These are phyloP conservation scores for Penicillium maclennaniae DNA, from an alignment of 495 filamentous ascomycete genomes.

Conservation along the genomic window DNA sequence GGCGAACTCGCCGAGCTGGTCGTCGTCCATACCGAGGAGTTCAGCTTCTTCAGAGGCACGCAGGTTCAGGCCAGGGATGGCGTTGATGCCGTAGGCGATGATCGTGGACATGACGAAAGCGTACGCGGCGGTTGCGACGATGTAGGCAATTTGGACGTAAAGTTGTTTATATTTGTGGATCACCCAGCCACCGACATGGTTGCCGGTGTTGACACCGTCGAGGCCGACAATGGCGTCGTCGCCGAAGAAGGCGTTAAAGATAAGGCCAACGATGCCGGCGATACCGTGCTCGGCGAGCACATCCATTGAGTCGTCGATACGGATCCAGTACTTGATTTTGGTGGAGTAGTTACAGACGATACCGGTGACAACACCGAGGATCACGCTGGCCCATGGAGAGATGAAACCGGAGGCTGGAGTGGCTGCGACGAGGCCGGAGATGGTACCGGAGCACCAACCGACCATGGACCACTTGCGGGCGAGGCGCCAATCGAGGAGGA, in stretches of 20 bases:
- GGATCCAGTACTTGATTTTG: conserved; percentile 94
- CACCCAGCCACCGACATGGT: conserved; percentile 72
- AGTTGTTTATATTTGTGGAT: conserved; percentile 86
- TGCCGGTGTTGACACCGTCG: conserved; percentile 83
- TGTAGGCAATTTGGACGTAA: conserved; percentile 89
- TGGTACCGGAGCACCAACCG: conserved; percentile 94
- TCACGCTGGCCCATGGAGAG: conserved; percentile 82
- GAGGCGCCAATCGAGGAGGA: conserved; percentile 87
- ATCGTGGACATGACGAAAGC: conserved; percentile 79
- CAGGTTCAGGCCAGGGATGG: conserved; percentile 84
- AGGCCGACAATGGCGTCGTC: conserved; percentile 87
- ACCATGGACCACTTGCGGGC: conserved; percentile 99
- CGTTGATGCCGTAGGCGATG: conserved; percentile 80
- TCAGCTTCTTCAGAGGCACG: conserved; percentile 95
- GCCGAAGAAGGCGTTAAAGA: conserved; percentile 91
- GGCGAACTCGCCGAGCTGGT: conserved; percentile 97
- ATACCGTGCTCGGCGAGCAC: conserved; percentile 97
- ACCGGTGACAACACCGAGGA: conserved; percentile 81
- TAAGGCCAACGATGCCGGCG: conserved; percentile 85
- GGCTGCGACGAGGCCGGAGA: conserved; percentile 84
- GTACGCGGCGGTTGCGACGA: conserved; percentile 70
- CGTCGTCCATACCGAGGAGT: conserved; percentile 96
- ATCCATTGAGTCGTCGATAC: conserved; percentile 95
- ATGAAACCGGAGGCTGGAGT: conserved; percentile 88
- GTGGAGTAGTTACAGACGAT: conserved; percentile 90